phyloP scores from a whole-genome alignment of 352 stramenopile species.

The Pythium monospermum region DNA sequence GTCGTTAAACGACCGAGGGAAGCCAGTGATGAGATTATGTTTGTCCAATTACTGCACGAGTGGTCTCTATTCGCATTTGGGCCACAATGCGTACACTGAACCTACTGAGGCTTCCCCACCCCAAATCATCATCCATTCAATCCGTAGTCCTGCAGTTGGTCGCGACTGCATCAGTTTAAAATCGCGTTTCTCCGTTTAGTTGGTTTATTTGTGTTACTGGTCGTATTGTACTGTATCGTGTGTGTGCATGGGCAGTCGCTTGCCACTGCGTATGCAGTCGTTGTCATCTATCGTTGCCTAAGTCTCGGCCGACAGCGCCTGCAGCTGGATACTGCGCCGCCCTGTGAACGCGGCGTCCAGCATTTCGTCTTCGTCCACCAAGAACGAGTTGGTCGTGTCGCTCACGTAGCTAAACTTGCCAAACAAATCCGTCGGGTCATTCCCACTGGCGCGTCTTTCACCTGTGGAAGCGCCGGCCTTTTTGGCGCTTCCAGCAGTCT shows the following conservation, averaged over 20 bases:
- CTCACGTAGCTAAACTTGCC: slow-evolving; percentile 88
- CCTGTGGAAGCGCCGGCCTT: slow-evolving; percentile 47
- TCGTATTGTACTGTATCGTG: slow-evolving; percentile 7
- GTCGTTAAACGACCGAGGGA: too few relatives aligned
- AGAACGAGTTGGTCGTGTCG: slow-evolving; percentile 84
- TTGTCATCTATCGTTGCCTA: too few relatives aligned
- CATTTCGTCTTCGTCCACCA: slow-evolving; percentile 88
- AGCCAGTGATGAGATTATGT: slow-evolving; percentile 16
- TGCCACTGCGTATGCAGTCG: too few relatives aligned
- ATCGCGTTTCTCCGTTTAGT: too few relatives aligned
- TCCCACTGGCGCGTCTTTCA: too few relatives aligned
- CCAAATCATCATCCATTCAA: too few relatives aligned
- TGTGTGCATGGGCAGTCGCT: too few relatives aligned
- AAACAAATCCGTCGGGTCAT: slow-evolving; percentile 51
- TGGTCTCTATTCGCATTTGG: slow-evolving; percentile 13
- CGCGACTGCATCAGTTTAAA: too few relatives aligned
- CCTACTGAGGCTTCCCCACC: slow-evolving; percentile 18
- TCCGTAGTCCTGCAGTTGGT: too few relatives aligned
- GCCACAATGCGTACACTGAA: slow-evolving; percentile 18
- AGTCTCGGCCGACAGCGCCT: slow-evolving; percentile 72
- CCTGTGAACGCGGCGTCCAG: slow-evolving; percentile 80
- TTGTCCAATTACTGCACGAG: slow-evolving; percentile 28
- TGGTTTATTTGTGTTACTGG: background rate
- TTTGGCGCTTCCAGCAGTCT: slow-evolving; percentile 44
- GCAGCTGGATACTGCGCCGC: slow-evolving; percentile 73